phyloP scores from a whole-genome alignment of 345 rosid species.

The Raphanus sativus region DNA sequence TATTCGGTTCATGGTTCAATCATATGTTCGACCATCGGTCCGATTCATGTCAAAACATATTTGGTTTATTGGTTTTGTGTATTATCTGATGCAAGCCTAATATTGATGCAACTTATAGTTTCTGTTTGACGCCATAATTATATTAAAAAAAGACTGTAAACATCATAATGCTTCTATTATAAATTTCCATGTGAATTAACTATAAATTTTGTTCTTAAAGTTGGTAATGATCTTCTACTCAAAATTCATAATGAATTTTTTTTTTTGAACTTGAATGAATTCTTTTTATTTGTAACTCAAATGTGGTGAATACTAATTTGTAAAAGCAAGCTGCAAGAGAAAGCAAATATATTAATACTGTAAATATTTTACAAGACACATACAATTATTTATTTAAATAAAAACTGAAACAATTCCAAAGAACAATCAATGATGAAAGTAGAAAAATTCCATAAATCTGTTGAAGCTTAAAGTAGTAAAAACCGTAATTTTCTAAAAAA shows the following conservation, averaged over 20 bases:
- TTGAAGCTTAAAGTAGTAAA: background rate
- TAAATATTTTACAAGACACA: background rate
- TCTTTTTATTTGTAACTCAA: background rate
- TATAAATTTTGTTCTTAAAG: background rate
- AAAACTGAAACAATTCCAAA: background rate
- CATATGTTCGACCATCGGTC: no score
- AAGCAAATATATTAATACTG: no score
- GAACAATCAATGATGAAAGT: background rate
- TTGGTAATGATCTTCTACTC: background rate
- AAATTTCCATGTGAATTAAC: background rate
- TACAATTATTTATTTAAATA: no score
- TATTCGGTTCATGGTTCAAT: no score
- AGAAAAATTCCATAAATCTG: background rate
- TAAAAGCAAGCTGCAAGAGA: background rate
- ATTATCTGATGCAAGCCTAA: background rate
- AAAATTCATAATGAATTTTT: background rate
- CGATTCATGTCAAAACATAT: no score
- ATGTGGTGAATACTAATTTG: background rate
- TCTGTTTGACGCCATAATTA: background rate
- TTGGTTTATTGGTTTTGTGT: no score
- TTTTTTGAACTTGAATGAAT: no score
- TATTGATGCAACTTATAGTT: background rate
- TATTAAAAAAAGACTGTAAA: background rate
- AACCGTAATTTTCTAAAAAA: conserved; percentile 4
- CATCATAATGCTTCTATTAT: background rate